Evolutionary conservation across 148 eudicot species (phyloP).

Genomic region (Cornus suecica): DNA sequence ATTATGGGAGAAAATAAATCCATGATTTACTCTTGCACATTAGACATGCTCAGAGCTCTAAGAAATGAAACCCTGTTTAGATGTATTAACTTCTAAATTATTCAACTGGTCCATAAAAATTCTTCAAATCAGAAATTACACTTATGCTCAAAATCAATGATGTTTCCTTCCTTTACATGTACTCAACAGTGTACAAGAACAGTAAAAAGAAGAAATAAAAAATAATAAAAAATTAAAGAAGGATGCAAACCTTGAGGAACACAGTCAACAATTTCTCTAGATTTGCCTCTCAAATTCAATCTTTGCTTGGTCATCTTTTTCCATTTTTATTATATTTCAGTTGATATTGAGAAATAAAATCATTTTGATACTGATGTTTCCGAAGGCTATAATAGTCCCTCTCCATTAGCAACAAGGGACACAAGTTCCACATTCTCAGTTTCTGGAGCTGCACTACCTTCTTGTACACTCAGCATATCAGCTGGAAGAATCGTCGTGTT

Average conservation of each 20-base stretch:
- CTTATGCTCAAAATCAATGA: no score
- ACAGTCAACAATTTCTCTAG: not conserved
- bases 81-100: no score
- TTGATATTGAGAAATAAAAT: not conserved
- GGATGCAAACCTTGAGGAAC: not conserved
- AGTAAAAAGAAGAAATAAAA: not conserved
- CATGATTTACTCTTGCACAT: no score
- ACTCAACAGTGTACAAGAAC: not conserved
- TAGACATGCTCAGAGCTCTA: no score
- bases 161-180: not conserved
- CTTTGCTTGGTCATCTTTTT: not conserved
- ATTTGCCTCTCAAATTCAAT: not conserved
- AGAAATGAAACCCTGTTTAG: no score
- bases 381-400: slow-evolving; percentile 28
- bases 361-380: not conserved
- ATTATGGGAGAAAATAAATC: no score
- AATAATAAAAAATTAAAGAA: not conserved
- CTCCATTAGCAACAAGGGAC: slow-evolving; percentile 49
- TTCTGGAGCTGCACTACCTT: slow-evolving; percentile 20
- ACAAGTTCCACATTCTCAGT: slow-evolving; percentile 56
- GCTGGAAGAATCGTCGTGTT: slow-evolving; percentile 48
- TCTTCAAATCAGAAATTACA: no score
- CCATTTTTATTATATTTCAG: not conserved
- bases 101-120: no score
- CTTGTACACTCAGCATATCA: slow-evolving; percentile 28